Evolutionary conservation across 1,284 basidiomycete genomes (phyloP), one percentile per base, ranked within the genome.

Genomic region (Tranzscheliella williamsii): DNA sequence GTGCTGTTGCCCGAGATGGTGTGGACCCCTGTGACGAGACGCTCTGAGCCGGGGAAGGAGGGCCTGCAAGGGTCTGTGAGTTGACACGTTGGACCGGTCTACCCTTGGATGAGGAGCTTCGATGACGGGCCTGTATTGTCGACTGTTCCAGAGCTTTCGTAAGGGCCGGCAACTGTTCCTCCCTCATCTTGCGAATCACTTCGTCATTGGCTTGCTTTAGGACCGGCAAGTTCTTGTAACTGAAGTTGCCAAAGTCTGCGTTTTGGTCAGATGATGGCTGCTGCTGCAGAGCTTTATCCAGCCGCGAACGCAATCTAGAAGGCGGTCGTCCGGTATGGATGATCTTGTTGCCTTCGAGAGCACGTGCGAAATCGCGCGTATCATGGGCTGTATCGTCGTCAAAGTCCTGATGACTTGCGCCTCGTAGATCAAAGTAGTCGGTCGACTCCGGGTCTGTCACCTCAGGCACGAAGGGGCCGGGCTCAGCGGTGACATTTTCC

Each of bases 191-290:
- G 49, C 91, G 86, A 71, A 99, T 95, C 64, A 98, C 87, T 76
- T 98, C 93, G 79, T 99, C 95, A 78, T 99, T 99, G 18, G 91
- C 92, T 79, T 97, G 92, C 81, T 98, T 98, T 76, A 98, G 82
- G 9, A 97, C 86, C 0, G 92, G 91, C 37, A 97, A 79, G 73
- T 99, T 99, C 83, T 97, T 97, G 85, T 93, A 99, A 78, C 87
- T 92, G 81, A 99, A 99, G 0, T 91, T 87, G 23, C 95, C 95
- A 79, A 98, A 99, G 70, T 97, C 94, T 67, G 94, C 91, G 42
- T 54, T 55, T 42, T 58, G 49, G n/a, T 17, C 32, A 24, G 51
- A 38, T 34, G 27, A 36, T 24, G 42, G 49, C 23, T 58, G 42
- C n/a, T 45, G 27, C 22, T 40, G 45, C 17, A 51, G 26, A 11